Conservation (phyloP, 1,284 basidiomycete species). For the Tausonia pullulans region DNA sequence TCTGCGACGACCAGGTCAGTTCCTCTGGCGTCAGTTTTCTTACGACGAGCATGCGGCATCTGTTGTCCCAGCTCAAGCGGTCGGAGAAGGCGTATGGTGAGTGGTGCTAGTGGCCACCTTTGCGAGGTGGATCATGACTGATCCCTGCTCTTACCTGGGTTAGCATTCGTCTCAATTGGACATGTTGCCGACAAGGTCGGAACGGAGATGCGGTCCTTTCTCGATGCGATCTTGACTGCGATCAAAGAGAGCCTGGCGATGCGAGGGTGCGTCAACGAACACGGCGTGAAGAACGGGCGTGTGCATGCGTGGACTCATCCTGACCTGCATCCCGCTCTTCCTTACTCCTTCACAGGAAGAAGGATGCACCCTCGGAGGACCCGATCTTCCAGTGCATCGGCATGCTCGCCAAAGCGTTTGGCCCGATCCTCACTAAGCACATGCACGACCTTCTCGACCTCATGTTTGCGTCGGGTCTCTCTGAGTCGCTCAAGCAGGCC, state of each 20-base stretch:
- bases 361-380: constrained; percentile 85
- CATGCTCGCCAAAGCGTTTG: constrained; percentile 90
- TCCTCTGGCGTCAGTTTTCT: constrained; percentile 12
- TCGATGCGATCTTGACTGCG: constrained; percentile 81
- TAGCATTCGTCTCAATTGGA: constrained; percentile 92
- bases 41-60: constrained; percentile 66
- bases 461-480: constrained; percentile 92
- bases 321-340: background rate
- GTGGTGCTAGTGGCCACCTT: constrained; percentile 1
- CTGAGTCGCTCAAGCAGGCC: constrained; percentile 76
- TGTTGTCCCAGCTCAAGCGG: constrained; percentile 78
- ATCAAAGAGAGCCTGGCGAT: constrained; percentile 80
- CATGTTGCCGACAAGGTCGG: constrained; percentile 86
- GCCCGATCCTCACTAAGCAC: constrained; percentile 87
- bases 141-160: background rate
- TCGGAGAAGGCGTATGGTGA: constrained; percentile 80
- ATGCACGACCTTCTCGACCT: constrained; percentile 93
- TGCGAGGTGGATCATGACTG: constrained; percentile 6
- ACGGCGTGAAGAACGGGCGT: constrained; percentile 75
- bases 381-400: constrained; percentile 97
- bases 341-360: constrained; percentile 49
- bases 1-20: constrained; percentile 59
- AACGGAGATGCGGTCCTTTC: constrained; percentile 89
- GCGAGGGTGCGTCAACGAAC: constrained; percentile 50
- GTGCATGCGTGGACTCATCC: constrained; percentile 62